These are phyloP conservation scores for Cryptococcus depauperatus DNA, from an alignment of 1,284 basidiomycete species.

Conservation along the genomic window DNA sequence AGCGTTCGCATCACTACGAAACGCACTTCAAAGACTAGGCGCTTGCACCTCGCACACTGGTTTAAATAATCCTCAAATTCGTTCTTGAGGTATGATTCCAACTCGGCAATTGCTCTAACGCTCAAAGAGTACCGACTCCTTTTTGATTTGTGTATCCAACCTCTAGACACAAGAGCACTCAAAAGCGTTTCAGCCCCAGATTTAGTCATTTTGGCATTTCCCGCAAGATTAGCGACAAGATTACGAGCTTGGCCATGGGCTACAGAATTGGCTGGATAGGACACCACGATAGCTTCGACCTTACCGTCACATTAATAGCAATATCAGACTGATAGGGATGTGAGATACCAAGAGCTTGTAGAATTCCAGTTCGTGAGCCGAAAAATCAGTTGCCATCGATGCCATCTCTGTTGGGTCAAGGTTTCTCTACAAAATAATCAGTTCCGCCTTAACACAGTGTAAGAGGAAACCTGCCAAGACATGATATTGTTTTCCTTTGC, in stretches of 20 bases:
- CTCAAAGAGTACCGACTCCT: constrained; percentile 37
- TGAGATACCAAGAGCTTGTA: constrained; percentile 22
- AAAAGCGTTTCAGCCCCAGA: constrained; percentile 29
- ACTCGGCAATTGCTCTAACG: constrained; percentile 33
- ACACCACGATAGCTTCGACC: constrained; percentile 32
- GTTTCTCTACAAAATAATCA: constrained; percentile 20
- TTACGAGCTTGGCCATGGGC: constrained; percentile 26
- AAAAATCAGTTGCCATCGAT: constrained; percentile 32
- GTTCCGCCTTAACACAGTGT: not conserved
- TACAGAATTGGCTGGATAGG: constrained; percentile 41
- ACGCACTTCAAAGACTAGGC: constrained; percentile 32
- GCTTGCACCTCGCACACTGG: constrained; percentile 29
- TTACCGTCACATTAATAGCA: constrained; percentile 3
- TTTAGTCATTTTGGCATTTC: constrained; percentile 17
- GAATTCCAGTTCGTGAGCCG: constrained; percentile 36
- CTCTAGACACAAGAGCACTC: constrained; percentile 29
- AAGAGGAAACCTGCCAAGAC: constrained; percentile 20
- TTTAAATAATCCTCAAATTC: constrained; percentile 31
- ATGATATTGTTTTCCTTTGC: too few species aligned
- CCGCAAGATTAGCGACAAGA: constrained; percentile 11
- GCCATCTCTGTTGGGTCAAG: constrained; percentile 31
- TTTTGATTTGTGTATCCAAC: constrained; percentile 38
- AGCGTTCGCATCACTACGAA: not conserved
- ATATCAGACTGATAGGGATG: not conserved
- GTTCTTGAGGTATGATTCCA: constrained; percentile 33